A percentile compares a stretch with the other conserved stretches of the same genome.
phyloP scores from a whole-genome alignment of 768 basidiomycete genomes.

The Leccinum uliginosum region DNA sequence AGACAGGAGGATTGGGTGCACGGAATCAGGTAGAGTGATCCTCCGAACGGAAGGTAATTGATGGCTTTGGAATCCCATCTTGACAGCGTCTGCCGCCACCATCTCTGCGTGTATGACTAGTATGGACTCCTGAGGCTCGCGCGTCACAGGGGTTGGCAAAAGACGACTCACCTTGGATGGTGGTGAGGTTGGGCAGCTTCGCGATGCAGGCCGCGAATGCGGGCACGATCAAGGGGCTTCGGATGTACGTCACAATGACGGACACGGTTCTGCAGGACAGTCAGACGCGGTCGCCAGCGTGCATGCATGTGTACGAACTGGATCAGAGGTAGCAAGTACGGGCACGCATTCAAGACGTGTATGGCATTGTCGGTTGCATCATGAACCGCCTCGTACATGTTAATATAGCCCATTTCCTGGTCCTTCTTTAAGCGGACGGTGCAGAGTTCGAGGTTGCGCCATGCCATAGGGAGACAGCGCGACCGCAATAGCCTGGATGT shows the following conservation, averaged over 20 bases:
- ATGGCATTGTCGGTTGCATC: not conserved
- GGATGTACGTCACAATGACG: not conserved
- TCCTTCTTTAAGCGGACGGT: not conserved
- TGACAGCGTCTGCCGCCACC: conserved; percentile 2
- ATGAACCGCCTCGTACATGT: not conserved
- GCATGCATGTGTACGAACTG: not conserved
- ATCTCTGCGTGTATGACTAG: not conserved
- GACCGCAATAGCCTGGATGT: conserved; percentile 7
- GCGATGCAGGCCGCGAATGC: conserved; percentile 8
- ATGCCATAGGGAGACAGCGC: conserved; percentile 13
- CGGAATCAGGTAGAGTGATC: conserved; percentile 5
- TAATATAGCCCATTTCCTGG: not conserved
- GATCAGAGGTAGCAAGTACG: conserved; percentile 2
- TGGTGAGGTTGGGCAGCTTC: conserved; percentile 3
- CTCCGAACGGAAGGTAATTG: conserved; percentile 10
- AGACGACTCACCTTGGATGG: conserved; percentile 4
- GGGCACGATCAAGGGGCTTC: not conserved
- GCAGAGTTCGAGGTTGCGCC: conserved; percentile 8
- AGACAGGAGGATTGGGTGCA: conserved; percentile 7
- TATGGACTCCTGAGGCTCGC: not conserved
- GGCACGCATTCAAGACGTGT: conserved; percentile 1
- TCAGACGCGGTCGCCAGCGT: not conserved
- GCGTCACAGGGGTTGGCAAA: not conserved
- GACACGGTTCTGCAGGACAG: not conserved
- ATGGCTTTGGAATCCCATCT: conserved; percentile 7